Percentiles rank a stretch among this genome's conserved stretches.
These are phyloP conservation scores for Fusarium sp. DNA, from an alignment of 2,329 filamentous ascomycete genomes.

Conservation along the genomic window DNA sequence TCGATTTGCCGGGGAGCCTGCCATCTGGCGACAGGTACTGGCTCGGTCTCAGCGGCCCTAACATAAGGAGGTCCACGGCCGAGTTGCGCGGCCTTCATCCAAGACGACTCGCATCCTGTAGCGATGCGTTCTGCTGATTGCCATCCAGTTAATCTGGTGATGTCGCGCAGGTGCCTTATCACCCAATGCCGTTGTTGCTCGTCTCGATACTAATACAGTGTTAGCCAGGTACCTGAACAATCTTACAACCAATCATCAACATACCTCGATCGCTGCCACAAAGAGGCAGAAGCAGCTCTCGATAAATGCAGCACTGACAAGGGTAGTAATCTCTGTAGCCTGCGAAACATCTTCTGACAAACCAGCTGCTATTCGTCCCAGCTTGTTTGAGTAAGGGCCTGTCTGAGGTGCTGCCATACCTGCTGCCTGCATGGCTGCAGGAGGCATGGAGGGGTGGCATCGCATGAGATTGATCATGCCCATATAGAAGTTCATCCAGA, in stretches of 20 bases:
- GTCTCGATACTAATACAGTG: conserved; percentile 70
- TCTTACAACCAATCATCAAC: conserved; percentile 10
- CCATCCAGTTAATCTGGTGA: conserved; percentile 87
- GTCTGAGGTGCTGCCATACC: conserved; percentile 81
- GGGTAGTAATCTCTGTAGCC: conserved; percentile 74
- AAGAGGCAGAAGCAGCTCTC: conserved; percentile 87
- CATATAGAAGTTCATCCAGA: conserved; percentile 91
- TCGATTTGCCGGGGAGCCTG: conserved; percentile 63
- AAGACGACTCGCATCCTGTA: conserved; percentile 83
- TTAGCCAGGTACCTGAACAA: conserved; percentile 26
- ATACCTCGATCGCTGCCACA: conserved; percentile 81
- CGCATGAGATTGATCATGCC: conserved; percentile 84
- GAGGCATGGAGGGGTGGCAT: conserved; percentile 89
- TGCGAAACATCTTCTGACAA: conserved; percentile 66
- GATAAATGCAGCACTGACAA: conserved; percentile 82
- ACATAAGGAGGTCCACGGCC: conserved; percentile 81
- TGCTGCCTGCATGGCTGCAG: conserved; percentile 87
- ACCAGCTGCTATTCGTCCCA: conserved; percentile 85
- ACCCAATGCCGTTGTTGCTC: conserved; percentile 80
- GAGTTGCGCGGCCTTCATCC: conserved; percentile 78
- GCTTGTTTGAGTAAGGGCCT: conserved; percentile 73
- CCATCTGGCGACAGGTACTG: conserved; percentile 56
- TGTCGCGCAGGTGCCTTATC: conserved; percentile 77
- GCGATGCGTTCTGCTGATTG: conserved; percentile 85
- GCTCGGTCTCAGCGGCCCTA: conserved; percentile 55